Conservation (phyloP, 169 alveolate species). For the Plasmodium malariae region DNA sequence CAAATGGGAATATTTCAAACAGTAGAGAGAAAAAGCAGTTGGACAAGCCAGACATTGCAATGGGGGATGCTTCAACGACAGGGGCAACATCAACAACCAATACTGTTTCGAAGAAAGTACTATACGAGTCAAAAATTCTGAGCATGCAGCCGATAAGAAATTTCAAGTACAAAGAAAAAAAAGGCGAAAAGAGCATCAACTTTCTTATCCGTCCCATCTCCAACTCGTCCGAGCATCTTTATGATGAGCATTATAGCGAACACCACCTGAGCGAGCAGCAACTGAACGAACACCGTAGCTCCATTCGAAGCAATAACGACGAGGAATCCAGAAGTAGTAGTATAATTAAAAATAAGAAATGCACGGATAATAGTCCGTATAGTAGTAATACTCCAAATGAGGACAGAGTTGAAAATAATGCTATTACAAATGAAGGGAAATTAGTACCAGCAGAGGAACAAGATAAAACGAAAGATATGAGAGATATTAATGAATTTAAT, state of each 20-base stretch:
- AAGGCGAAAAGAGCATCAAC: constrained; percentile 67
- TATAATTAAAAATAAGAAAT: too few species aligned
- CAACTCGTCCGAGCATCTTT: not conserved
- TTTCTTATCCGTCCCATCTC: constrained; percentile 67
- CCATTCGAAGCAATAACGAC: not conserved
- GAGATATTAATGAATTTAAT: constrained; percentile 64
- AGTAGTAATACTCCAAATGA: too few species aligned
- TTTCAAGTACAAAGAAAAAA: constrained; percentile 60
- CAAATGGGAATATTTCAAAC: not conserved
- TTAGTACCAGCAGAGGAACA: not conserved
- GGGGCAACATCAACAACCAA: not conserved
- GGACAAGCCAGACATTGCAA: not conserved
- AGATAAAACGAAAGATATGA: constrained; percentile 9
- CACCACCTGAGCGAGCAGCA: not conserved
- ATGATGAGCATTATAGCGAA: too few species aligned
- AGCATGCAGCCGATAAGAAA: constrained; percentile 77
- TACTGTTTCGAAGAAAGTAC: constrained; percentile 20
- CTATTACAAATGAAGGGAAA: not conserved
- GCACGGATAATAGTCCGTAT: too few species aligned
- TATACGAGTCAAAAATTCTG: constrained; percentile 59
- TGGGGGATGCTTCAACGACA: too few species aligned
- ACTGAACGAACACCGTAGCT: too few species aligned
- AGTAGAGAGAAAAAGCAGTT: not conserved
- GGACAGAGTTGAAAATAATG: not conserved
- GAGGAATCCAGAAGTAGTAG: not conserved